Evolutionary conservation across 805 yeast genomes (phyloP).

Genomic region (Wickerhamomyces tratensis): DNA sequence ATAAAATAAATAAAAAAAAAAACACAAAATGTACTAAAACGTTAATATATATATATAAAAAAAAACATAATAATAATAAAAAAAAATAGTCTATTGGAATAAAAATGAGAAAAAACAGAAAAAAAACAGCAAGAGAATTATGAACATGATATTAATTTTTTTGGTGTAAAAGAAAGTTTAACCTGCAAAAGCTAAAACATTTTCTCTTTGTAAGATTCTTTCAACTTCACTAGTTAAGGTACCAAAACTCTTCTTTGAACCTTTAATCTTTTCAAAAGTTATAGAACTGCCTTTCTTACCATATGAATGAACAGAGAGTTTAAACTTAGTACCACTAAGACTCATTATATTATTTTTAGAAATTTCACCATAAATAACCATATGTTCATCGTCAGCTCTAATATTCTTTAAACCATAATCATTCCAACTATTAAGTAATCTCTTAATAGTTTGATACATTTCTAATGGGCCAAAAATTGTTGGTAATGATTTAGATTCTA

Average conservation of each 20-base stretch:
- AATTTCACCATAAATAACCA: slow-evolving; percentile 49
- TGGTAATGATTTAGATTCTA: slow-evolving; percentile 18
- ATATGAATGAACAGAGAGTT: slow-evolving; percentile 34
- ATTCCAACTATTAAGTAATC: slow-evolving; percentile 58
- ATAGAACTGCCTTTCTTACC: slow-evolving; percentile 43
- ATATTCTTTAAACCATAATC: slow-evolving; percentile 59
- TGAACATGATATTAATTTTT: too few relatives aligned
- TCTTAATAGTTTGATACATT: slow-evolving; percentile 53
- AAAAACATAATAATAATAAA: too few relatives aligned
- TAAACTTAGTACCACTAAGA: slow-evolving; percentile 54
- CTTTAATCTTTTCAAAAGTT: slow-evolving; percentile 52
- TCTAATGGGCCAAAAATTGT: slow-evolving; percentile 33
- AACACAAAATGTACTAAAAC: too few relatives aligned
- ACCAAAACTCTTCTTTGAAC: slow-evolving; percentile 52
- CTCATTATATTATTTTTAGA: slow-evolving; percentile 53
- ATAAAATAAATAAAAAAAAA: too few relatives aligned
- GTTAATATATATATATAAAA: too few relatives aligned
- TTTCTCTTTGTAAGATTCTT: slow-evolving; percentile 55
- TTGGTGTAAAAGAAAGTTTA: neutral
- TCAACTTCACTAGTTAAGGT: slow-evolving; percentile 54
- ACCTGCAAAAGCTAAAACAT: slow-evolving; percentile 33
- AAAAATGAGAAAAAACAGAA: too few relatives aligned
- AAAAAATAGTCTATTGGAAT: too few relatives aligned
- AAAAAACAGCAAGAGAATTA: too few relatives aligned
- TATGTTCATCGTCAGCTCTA: slow-evolving; percentile 29